Base-by-base conservation (phyloP, 805 yeast species). In the Wickerhamiella spandovensis region DNA sequence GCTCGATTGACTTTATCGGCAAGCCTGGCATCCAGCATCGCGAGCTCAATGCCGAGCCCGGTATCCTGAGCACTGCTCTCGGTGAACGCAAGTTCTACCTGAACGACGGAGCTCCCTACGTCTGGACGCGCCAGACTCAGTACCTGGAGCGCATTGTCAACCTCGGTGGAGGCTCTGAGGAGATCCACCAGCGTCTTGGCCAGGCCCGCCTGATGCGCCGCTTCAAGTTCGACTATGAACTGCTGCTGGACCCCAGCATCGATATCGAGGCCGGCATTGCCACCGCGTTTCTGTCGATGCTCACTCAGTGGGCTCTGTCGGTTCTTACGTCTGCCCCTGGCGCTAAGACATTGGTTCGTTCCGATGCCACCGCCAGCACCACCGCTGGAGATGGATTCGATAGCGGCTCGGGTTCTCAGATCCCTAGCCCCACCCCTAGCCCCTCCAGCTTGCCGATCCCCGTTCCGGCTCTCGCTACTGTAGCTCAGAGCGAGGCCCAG, bases 261-360 rank as follows among this genome's bases (percentile, higher is more conserved):
- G 79, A 75, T 58, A 60, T 67, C n/a, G 76, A 75, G 50, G 66
- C 73, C 42, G 82, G 76, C 2, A 60, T 80, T 48, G 75, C 79
- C n/a, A 77, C 84, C 6, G 82, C 73, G 1, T 79, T 79, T 56
- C 63, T 77, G 49, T 71, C 82, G 18, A 78, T 79, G 80, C 67
- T 76, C 66, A 76, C 82, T n/a, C 79, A 78, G 63, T 79, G 85
- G 85, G 78, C 79, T 21, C 61, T 69, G 47, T 80, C 79, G 48
- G 76, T 70, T 59, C 66, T 65, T 53, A 75, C 79, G 15, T 73
- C 70, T 48, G 75, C 81, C 23, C 48, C 52, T 13, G 48, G 48
- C n/a, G 28, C 44, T 32, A 44, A 39, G n/a, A 28, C 42, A 3
- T 7, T n/a, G 15, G 44, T 32, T 18, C 42, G 43, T 22, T 20